Base-by-base conservation (phyloP, 1,284 basidiomycete species). In the Malassezia vespertilionis region DNA sequence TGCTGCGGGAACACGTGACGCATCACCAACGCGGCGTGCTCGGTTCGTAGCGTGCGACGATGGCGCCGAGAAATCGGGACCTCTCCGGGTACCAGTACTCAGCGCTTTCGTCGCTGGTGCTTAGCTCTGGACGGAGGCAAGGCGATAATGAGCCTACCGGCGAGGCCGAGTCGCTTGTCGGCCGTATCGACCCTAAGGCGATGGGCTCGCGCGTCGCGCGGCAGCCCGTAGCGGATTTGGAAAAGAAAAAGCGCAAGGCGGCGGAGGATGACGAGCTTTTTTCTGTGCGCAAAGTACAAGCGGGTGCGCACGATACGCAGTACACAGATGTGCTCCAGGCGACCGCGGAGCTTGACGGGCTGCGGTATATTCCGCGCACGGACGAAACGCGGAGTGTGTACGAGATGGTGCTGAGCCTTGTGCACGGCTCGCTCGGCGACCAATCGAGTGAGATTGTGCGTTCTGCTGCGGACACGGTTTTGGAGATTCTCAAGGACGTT, bases 361-460 rank as follows among this genome's bases (percentile, higher is more conserved):
- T 97, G 46, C 82, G 82, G 9, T 97, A 97, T 71, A 80, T 85
- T 26, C 93, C 93, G 5, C 77, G 86, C 27, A 96, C 93, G 2
- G 80, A 84, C 4, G 91, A 97, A 74, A 97, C 90, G 17, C 77
- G 87, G 14, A 84, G 93, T 61, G 84, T 90, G 2, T 99, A 95
- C 74, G 86, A 95, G 70, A 80, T 95, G 56, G 83, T 99, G 53
- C 77, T 97, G 12, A 81, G 83, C 9, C 74, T 81, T 30, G 83
- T 95, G 0, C 59, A 63, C 39, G 38, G 45, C 14, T 49, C 69
- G 8, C 78, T 97, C 9, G 91, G 91, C 1, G 93, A 96, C 73
- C 89, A 93, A 69, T 86, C 89, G 0, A 86, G 89, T 66, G 91
- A 96, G 56, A 82, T 97, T 58, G 82, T 99, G 40, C 82, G 91